These are phyloP conservation scores for Didymella keratinophila DNA, from an alignment of 2,329 filamentous ascomycete species.

Conservation along the genomic window DNA sequence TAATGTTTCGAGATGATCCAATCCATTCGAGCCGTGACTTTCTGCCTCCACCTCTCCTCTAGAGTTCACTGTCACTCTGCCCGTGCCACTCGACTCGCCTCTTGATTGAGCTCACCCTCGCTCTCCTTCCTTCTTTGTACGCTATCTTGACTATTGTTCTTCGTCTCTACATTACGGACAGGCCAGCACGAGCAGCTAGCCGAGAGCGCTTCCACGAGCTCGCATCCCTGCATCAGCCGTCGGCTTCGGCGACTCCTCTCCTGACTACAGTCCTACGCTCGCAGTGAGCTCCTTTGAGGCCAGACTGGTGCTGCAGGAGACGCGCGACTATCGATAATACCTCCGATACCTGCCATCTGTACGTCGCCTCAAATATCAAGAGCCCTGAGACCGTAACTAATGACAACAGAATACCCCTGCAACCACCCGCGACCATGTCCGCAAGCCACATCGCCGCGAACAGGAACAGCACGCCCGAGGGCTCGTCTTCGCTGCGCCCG, in stretches of 20 bases:
- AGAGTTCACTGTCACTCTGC: not conserved
- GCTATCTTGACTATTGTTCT: slow-evolving; percentile 34
- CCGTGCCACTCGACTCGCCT: not conserved
- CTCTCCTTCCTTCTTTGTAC: slow-evolving; percentile 29
- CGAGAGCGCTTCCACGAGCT: slow-evolving; percentile 6
- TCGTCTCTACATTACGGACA: not conserved
- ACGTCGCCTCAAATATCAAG: not conserved
- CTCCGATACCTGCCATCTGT: not conserved
- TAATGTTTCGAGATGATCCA: not conserved
- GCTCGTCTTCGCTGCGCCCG: slow-evolving; percentile 81
- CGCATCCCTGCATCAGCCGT: slow-evolving; percentile 27
- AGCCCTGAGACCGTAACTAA: too few relatives aligned
- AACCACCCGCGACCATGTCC: slow-evolving; percentile 52
- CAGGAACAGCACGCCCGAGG: slow-evolving; percentile 96
- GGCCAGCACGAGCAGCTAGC: not conserved
- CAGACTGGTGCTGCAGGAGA: slow-evolving; percentile 44
- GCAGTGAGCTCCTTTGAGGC: slow-evolving; percentile 42
- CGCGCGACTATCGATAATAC: slow-evolving; percentile 1
- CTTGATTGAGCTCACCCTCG: slow-evolving; percentile 2
- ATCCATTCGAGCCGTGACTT: slow-evolving; percentile 6
- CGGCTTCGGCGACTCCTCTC: slow-evolving; percentile 14
- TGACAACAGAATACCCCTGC: not conserved
- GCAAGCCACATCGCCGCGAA: slow-evolving; percentile 66
- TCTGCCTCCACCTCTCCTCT: slow-evolving; percentile 8
- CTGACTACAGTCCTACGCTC: slow-evolving; percentile 19